Evolutionary conservation across 306 rosid genomes (phyloP), one percentile per base, ranked within the genome.

Genomic region (Quercus rubra): DNA sequence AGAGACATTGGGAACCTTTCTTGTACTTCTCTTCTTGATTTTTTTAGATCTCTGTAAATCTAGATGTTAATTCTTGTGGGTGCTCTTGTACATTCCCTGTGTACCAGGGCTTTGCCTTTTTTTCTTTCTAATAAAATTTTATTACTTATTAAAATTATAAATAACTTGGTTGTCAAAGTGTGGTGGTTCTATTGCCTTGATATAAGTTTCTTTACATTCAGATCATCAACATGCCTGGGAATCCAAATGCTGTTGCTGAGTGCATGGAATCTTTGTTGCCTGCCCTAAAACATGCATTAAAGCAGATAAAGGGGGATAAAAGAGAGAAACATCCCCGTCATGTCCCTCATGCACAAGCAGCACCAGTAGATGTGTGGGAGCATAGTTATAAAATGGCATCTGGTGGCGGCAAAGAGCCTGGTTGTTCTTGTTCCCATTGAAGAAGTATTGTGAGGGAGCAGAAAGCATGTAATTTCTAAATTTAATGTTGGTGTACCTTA

Each of bases 181-280:
- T 67, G 55, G 28, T 66, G 55, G 23, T 77, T 20, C 1, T 30
- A 69, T 78, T 56, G 15, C 77, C 54, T 77, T 64, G 41, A 59
- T 69, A 52, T 76, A 63, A 55, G 6, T 25, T 78, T 71, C 54
- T 72, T 68, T 57, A 74, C 55, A 54, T 82, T 70, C 88, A 93
- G 97, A 93, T 93, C 70, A 89, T 94, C 82, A 92, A 94, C 91
- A 94, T 94, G 97, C 99, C 97, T 28, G 97, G 99, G 80, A 94
- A 92, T 82, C 97, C 99, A 6, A 92, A 94, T 76, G 99, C 97
- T 10, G 99, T 86, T 80, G 92, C 91, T 1, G 99, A 94, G 86
- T 94, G 99, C 78, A 84, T 92, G 97, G 97, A 87, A 70, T 92
- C 99, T 21, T 87, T 94, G 76, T 80, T 94, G 83, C 99, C 97